These are phyloP conservation scores for Tolypocladium album DNA, from an alignment of 2,329 filamentous ascomycete species.

Conservation along the genomic window DNA sequence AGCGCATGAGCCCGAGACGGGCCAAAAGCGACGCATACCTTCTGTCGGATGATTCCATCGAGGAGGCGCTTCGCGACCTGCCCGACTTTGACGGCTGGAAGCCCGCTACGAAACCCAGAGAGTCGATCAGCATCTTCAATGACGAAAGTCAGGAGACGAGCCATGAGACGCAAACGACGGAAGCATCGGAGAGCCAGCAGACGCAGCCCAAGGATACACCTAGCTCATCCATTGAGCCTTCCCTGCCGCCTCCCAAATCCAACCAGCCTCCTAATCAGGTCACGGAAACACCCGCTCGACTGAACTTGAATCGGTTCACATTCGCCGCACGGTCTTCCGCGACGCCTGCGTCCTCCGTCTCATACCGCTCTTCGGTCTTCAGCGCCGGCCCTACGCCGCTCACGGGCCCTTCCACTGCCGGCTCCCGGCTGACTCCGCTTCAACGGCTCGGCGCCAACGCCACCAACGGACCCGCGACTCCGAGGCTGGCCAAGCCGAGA, in stretches of 20 bases:
- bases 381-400: slow-evolving; percentile 25
- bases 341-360: slow-evolving; percentile 24
- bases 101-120: slow-evolving; percentile 20
- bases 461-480: slow-evolving; percentile 13
- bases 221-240: slow-evolving; percentile 10
- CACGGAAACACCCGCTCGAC: slow-evolving; percentile 18
- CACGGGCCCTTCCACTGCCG: slow-evolving; percentile 30
- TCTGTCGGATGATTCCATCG: slow-evolving; percentile 47
- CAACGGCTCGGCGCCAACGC: slow-evolving; percentile 42
- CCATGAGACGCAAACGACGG: slow-evolving; percentile 4
- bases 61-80: slow-evolving; percentile 39
- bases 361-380: slow-evolving; percentile 24
- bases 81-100: slow-evolving; percentile 43
- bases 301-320: slow-evolving; percentile 22
- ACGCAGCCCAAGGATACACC: slow-evolving; percentile 10
- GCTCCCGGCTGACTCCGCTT: slow-evolving; percentile 38
- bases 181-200: slow-evolving; percentile 10
- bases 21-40: slow-evolving; percentile 30
- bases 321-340: slow-evolving; percentile 16
- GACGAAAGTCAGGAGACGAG: slow-evolving; percentile 21
- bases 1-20: slow-evolving; percentile 14
- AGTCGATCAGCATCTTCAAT: slow-evolving; percentile 33
- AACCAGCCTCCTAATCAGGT: slow-evolving; percentile 8
- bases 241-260: slow-evolving; percentile 18
- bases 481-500: slow-evolving; percentile 17